These are phyloP conservation scores for Pestalotiopsis sp. DNA, from an alignment of 2,329 filamentous ascomycete species.

Conservation along the genomic window DNA sequence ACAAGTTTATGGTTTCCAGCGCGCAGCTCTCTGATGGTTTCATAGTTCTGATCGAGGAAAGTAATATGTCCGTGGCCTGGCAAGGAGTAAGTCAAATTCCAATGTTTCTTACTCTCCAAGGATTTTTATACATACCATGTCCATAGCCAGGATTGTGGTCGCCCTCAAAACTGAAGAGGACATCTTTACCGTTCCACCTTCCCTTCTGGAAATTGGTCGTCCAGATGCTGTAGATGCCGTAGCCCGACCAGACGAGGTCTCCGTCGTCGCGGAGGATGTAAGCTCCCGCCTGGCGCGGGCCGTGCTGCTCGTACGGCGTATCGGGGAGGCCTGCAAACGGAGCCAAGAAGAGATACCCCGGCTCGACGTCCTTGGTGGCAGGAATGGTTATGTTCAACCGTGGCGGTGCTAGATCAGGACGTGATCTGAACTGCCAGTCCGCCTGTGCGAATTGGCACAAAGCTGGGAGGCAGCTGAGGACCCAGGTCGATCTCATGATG, in stretches of 20 bases:
- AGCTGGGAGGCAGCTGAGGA: constrained; percentile 13
- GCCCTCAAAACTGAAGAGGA: constrained; percentile 58
- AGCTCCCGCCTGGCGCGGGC: constrained; percentile 52
- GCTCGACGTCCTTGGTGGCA: constrained; percentile 39
- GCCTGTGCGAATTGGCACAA: constrained; percentile 18
- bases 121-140: constrained; percentile 34
- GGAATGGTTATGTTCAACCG: constrained; percentile 46
- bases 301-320: constrained; percentile 39
- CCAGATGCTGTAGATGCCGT: constrained; percentile 54
- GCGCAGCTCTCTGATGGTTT: constrained; percentile 54
- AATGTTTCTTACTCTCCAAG: neutral
- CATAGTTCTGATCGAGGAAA: constrained; percentile 56
- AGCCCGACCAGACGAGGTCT: constrained; percentile 60
- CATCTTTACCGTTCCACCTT: constrained; percentile 51
- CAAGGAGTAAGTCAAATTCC: neutral
- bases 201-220: constrained; percentile 55
- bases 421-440: constrained; percentile 49
- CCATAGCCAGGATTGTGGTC: constrained; percentile 53
- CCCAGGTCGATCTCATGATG: constrained; percentile 21
- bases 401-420: constrained; percentile 49
- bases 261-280: constrained; percentile 59
- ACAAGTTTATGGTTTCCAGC: constrained; percentile 53
- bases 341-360: constrained; percentile 47
- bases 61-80: constrained; percentile 52
- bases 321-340: constrained; percentile 39